Percentiles rank a stretch among this genome's conserved stretches.
phyloP scores from a whole-genome alignment of 78 protist genomes.

The Dictyostelium brefeldianum region DNA sequence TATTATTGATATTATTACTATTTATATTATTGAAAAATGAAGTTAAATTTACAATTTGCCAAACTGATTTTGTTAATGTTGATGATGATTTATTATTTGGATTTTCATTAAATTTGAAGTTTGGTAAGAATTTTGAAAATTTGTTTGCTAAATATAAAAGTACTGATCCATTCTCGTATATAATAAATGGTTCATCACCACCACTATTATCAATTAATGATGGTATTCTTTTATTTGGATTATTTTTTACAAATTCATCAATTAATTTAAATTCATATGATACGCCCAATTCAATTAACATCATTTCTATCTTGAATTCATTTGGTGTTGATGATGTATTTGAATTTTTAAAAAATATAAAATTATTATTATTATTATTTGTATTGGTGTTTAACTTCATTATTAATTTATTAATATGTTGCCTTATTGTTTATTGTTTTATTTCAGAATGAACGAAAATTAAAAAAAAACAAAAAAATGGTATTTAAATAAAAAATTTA shows the following conservation, averaged over 20 bases:
- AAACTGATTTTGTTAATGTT: slow-evolving; percentile 72
- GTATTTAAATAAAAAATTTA: neutral
- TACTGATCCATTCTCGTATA: slow-evolving; percentile 91
- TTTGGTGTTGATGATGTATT: neutral
- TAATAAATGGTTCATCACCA: slow-evolving; percentile 23
- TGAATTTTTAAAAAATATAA: too few relatives aligned
- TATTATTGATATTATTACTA: neutral
- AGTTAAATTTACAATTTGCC: slow-evolving; percentile 88
- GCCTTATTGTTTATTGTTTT: too few relatives aligned
- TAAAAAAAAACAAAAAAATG: neutral
- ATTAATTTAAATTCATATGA: neutral
- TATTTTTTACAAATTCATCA: slow-evolving; percentile 63
- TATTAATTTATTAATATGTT: too few relatives aligned
- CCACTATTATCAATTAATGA: slow-evolving; percentile 79
- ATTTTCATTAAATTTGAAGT: neutral
- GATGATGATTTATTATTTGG: neutral
- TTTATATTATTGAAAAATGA: slow-evolving; percentile 66
- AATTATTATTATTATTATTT: too few relatives aligned
- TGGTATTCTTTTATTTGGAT: slow-evolving; percentile 92
- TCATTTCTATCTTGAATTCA: neutral
- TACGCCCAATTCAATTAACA: neutral
- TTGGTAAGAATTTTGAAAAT: slow-evolving; percentile 58
- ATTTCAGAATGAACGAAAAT: too few relatives aligned
- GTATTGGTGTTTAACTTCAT: too few relatives aligned
- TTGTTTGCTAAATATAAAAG: slow-evolving; percentile 89